These are phyloP conservation scores for Exophiala dermatitidis DNA, from an alignment of 2,329 filamentous ascomycete genomes.

Conservation along the genomic window DNA sequence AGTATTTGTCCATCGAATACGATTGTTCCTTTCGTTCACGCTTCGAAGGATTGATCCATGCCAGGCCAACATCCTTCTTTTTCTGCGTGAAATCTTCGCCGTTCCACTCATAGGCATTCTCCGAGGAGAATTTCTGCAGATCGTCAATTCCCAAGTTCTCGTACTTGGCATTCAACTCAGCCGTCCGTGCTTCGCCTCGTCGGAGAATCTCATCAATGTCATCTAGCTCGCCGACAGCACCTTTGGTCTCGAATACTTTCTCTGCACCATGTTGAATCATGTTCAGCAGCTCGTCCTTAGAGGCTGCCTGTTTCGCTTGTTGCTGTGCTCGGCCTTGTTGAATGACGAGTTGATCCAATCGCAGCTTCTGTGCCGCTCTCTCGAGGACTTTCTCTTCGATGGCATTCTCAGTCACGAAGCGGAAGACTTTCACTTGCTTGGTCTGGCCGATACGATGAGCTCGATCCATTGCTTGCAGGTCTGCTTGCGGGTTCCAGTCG, in stretches of 20 bases:
- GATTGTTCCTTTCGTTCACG: slow-evolving; percentile 96
- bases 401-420: slow-evolving; percentile 94
- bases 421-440: slow-evolving; percentile 93
- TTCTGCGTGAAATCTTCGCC: slow-evolving; percentile 87
- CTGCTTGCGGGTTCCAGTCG: slow-evolving; percentile 97
- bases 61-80: slow-evolving; percentile 87
- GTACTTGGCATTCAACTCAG: slow-evolving; percentile 84
- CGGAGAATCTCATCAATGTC: slow-evolving; percentile 85
- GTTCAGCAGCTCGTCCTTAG: slow-evolving; percentile 88
- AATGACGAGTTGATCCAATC: slow-evolving; percentile 93
- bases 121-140: slow-evolving; percentile 92
- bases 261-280: slow-evolving; percentile 99
- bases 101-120: slow-evolving; percentile 98
- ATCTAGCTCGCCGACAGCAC: slow-evolving; percentile 58
- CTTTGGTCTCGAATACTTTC: slow-evolving; percentile 75
- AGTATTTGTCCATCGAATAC: slow-evolving; percentile 99
- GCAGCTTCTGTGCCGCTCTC: slow-evolving; percentile 90
- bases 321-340: slow-evolving; percentile 92
- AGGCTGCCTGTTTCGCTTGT: slow-evolving; percentile 81
- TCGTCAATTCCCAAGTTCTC: slow-evolving; percentile 96
- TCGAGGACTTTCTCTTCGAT: slow-evolving; percentile 98
- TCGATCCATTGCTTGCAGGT: slow-evolving; percentile 97
- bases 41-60: slow-evolving; percentile 97
- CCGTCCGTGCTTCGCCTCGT: slow-evolving; percentile 81
- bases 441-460: slow-evolving; percentile 98